Base-by-base conservation (phyloP, 345 rosid genomes). In the Erysimum cheiranthoides region DNA sequence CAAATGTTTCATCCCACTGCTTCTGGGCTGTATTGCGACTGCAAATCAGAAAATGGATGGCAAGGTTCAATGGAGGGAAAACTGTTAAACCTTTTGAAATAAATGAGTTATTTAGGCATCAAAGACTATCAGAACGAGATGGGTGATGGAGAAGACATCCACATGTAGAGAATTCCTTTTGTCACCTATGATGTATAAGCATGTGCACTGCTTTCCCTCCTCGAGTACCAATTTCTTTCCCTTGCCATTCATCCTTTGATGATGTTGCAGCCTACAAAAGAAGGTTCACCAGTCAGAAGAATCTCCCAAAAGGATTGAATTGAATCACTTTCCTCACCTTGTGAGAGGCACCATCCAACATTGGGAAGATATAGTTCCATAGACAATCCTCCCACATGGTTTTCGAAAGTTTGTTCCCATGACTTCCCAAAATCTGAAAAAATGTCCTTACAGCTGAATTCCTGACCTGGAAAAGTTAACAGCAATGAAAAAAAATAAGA, bases 1-100 rank as follows among this genome's bases (percentile, higher is more conserved):
- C 97, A 73, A 95, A 89, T 21, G 99, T 95, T 81, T 95, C 98
- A 88, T 89, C 99, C 99, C 99, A 95, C 73, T 92, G 98, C 77
- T 95, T 95, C 82, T 95, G 99, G 82, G 90, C 93, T 21, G 98
- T 88, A 84, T 95, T 95, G 71, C 98, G 98, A 84, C 99, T 95
- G 86, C 70, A 86, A 73, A 67, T 69, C 49, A 73, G 68, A 66
- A 68, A 11, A 57, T 57, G 58, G 49, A 80, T 43, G 21, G 63
- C 71, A 66, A 70, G 35, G 71, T 67, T 53, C 17, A 61, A 42
- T 51, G 36, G 32, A 42, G n/a, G 60, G 25, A 57, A 45, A 62
- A 63, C n/a, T 28, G 67, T 47, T 40, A 72, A 60, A 34, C 51
- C 56, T 70, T 30, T 47, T 32, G 12, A 50, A 40, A 58, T 2